These are phyloP conservation scores for Penicillium sp. DNA, from an alignment of 2,329 filamentous ascomycete genomes.

Conservation along the genomic window DNA sequence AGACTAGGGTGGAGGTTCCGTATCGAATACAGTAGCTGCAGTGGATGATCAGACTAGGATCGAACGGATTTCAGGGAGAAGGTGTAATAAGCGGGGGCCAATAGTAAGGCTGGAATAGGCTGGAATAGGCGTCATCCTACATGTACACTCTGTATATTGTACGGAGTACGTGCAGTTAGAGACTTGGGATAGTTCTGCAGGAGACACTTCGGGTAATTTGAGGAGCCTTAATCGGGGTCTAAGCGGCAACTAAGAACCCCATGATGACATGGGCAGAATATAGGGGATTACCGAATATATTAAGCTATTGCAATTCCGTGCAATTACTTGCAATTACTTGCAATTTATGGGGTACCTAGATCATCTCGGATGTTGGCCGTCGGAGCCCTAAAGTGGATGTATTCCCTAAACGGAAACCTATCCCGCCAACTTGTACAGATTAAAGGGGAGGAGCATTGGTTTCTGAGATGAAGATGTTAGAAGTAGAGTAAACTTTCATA, in stretches of 20 bases:
- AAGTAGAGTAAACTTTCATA: neutral
- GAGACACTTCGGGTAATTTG: neutral
- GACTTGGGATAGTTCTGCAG: neutral
- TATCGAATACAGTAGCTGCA: constrained; percentile 10
- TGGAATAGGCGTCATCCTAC: too few species aligned
- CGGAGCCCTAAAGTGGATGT: constrained; percentile 8
- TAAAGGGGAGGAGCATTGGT: neutral
- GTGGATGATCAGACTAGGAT: constrained; percentile 7
- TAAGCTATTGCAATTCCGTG: neutral
- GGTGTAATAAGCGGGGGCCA: neutral
- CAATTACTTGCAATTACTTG: neutral
- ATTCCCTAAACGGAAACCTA: neutral
- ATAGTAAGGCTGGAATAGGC: neutral
- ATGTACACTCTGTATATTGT: too few species aligned
- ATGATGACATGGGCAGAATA: neutral
- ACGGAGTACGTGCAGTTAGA: neutral
- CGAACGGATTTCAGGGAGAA: neutral
- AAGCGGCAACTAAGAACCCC: neutral
- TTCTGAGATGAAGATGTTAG: neutral
- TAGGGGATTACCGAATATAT: neutral
- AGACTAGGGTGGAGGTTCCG: constrained; percentile 2
- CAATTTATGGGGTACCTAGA: neutral
- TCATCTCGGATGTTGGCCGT: constrained; percentile 1
- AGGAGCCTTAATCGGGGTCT: neutral
- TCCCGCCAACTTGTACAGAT: neutral